Percentiles rank a stretch among this genome's conserved stretches.
Conservation (phyloP, 2,329 filamentous ascomycete genomes). For the Colletotrichum tamarilloi region DNA sequence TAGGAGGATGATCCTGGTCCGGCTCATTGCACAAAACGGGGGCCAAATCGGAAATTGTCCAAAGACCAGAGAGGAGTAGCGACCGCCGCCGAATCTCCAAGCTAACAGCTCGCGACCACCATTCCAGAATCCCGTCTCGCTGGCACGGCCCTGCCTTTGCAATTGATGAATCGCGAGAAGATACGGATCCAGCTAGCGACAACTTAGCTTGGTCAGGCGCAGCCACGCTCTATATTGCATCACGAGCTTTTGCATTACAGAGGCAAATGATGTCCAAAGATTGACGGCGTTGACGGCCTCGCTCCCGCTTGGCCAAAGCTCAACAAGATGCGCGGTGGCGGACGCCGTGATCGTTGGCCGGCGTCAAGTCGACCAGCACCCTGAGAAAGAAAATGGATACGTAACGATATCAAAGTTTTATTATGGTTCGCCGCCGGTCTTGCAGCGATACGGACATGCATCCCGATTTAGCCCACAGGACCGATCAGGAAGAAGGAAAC, state of each 20-base stretch:
- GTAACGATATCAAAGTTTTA: slow-evolving; percentile 11
- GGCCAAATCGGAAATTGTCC: slow-evolving; percentile 27
- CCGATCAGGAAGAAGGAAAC: slow-evolving; percentile 9
- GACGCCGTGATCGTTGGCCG: not conserved
- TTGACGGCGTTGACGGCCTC: slow-evolving; percentile 10
- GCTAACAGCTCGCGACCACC: not conserved
- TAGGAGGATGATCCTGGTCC: slow-evolving; percentile 13
- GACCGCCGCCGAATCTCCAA: slow-evolving; percentile 16
- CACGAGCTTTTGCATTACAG: slow-evolving; percentile 1
- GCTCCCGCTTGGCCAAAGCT: slow-evolving; percentile 17
- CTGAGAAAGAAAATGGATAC: not conserved
- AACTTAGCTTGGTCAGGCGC: not conserved
- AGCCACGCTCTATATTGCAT: not conserved
- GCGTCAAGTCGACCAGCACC: slow-evolving; percentile 1
- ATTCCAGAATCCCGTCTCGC: not conserved
- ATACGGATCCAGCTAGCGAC: not conserved
- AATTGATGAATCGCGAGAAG: not conserved
- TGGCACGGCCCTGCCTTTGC: not conserved
- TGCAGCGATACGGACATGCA: not conserved
- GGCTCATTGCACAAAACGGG: slow-evolving; percentile 13
- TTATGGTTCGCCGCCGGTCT: slow-evolving; percentile 6
- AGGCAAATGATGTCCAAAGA: slow-evolving; percentile 9
- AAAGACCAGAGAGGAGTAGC: slow-evolving; percentile 1
- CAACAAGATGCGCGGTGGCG: slow-evolving; percentile 2
- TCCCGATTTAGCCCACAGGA: not conserved